Evolutionary conservation across 176 grass and related monocot species (phyloP), one percentile per base, ranked within the genome.

Genomic region (maize (Zea mays)): DNA sequence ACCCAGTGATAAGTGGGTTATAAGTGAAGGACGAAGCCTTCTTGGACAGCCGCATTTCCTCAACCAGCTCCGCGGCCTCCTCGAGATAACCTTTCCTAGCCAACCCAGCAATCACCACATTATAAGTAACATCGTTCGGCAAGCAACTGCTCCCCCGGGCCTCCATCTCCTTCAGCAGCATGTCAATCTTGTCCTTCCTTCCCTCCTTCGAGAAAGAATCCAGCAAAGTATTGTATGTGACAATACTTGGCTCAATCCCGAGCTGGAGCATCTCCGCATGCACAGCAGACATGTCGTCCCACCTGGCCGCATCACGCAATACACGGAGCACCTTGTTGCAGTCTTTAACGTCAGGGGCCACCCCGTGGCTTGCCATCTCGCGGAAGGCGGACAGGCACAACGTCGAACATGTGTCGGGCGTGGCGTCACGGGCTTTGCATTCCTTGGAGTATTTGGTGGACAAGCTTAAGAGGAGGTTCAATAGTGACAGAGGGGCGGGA

Each of bases 161-260:
- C 36, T 96, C 79, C 71, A 92, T 92, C 65, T 90, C 89, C 35
- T 71, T 82, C 34, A 92, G 70, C 21, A 92, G 55, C 48, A 34
- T 86, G 52, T 74, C 70, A 42, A 76, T 82, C 66, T 77, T 62
- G 12, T 96, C 79, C 19, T 40, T 47, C 62, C 76, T 89, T 64
- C 89, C 79, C 67, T 84, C 82, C 79, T 84, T 96, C 52, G 67
- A 90, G 62, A 81, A 92, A 38, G 90, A 96, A 81, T 92, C 85
- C 42, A 96, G 55, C 76, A 96, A 75, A 3, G 85, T 92, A 37
- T 90, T 90, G 65, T 85, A 90, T 2, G 84, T 92, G 46, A 71
- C 87, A 86, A 92, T 92, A 47, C 86, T 90, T 1, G 73, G 93
- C 41, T 83, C 79, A 2, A 92, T 19, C 39, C 79, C 85, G 6